phyloP scores from a whole-genome alignment of 176 grass and related monocot genomes.

The Panicum miliaceum region DNA sequence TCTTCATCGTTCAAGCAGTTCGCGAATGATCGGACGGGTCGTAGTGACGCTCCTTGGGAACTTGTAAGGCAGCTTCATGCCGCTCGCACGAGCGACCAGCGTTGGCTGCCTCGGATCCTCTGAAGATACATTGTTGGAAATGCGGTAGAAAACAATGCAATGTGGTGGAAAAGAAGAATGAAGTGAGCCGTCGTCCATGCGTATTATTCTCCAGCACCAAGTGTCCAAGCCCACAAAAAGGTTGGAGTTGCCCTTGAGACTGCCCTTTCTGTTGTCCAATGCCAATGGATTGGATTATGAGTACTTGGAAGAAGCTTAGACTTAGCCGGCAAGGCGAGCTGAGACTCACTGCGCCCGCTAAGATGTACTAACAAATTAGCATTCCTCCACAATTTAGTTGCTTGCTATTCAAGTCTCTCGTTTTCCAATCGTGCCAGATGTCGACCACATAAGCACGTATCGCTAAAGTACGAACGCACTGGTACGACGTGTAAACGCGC shows the following conservation, averaged over 20 bases:
- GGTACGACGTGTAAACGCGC: background rate
- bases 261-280: background rate
- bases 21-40: background rate
- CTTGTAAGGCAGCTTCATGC: constrained; percentile 47
- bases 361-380: background rate
- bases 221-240: background rate
- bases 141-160: constrained; percentile 29
- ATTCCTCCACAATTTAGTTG: background rate
- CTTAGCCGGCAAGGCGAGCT: constrained; percentile 13
- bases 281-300: too few species aligned
- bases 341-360: background rate
- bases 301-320: background rate
- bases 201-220: background rate
- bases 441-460: background rate
- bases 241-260: background rate
- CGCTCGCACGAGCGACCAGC: background rate
- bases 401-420: background rate
- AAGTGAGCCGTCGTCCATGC: background rate
- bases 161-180: background rate
- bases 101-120: background rate
- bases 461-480: background rate
- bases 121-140: background rate
- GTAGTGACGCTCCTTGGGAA: background rate
- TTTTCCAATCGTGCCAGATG: background rate
- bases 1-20: background rate